Base-by-base conservation (phyloP, 306 rosid species). In the Casuarina equisetifolia region DNA sequence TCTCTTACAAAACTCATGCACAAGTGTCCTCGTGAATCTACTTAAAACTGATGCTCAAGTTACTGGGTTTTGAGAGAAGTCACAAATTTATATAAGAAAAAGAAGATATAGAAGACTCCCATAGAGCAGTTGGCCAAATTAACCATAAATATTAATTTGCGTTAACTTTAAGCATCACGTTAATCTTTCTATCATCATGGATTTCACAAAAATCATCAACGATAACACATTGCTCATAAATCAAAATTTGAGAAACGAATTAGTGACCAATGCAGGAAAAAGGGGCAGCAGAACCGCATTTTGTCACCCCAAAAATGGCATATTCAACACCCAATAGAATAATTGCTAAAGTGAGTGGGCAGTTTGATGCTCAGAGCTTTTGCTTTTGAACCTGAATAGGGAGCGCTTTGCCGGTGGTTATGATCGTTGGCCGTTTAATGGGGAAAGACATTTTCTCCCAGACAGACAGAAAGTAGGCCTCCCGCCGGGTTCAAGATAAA, bases 351-450 rank as follows among this genome's bases (percentile, higher is more conserved):
- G 6, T 64, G 39, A 15, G 25, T 38, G 39, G 44, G 43, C 11
- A 36, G 6, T 6, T 6, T 64, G 48, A 64, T 36, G 10, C 11
- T 16, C 25, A 66, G 6, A 66, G 49, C 70, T 66, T 57, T 35
- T 66, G 70, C 16, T 32, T 66, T 17, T 11, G 70, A 40, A 82
- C 82, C 85, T 77, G 85, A 38, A 74, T 83, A 70, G 78, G 77
- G 70, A 62, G 74, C 44, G 40, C 54, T 62, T 62, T 36, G 35
- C 45, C 69, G 36, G 77, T 45, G 74, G 80, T 12, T 19, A 20
- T 48, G 43, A 32, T 12, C 72, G 13, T 52, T 32, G 64, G 73
- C 38, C 64, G 54, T 51, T 78, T 78, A 9, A 13, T 43, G 36
- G 79, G 79, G 0, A 64, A 25, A 73, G 58, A 12, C 43, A 52